Base-by-base conservation (phyloP, 139 green algal genomes). In the Pedinophyceae sp. region DNA sequence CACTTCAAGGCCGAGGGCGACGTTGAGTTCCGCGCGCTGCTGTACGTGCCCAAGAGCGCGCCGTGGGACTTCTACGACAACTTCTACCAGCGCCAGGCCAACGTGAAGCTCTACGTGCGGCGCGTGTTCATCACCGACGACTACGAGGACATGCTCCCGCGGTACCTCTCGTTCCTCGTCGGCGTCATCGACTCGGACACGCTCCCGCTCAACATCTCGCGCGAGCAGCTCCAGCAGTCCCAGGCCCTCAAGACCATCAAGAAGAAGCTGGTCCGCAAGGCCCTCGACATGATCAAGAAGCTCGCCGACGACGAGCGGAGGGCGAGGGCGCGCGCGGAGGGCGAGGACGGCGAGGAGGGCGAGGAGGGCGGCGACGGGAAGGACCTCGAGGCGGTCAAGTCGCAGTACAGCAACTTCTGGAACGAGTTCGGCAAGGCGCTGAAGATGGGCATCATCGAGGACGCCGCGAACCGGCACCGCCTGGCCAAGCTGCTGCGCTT, bases 1-100 rank as follows among this genome's bases (percentile, higher is more conserved):
- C 90, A 97, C 73, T 97, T 97, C 83, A 84, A 81, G 43, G 91
- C 89, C 0, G 91, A 98, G 76, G 91, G 91, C 6, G 91, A 99
- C 48, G 84, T 99, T 22, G 91, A 99, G 77, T 99, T 99, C 83
- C 85, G 82, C 60, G 68, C 89, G 0, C 65, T 98, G 5, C 67
- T 98, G 39, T 98, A 82, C 65, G 74, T 98, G 22, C 91, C 91
- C 10, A 58, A 64, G 27, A 62, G 40, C 38, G 63, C 84, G 2
- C 80, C 85, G 0, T 54, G 50, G 16, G 76, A 86, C 61, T 81
- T 94, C 57, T 82, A 85, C 34, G 48, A 39, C 24, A 18, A 34
- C 30, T 69, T 54, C 16, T 39, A 60, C 29, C 50, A 77, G 71
- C 65, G 34, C 34, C 4, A 29, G 10, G 34, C 78, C 3, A 57